A percentile compares a stretch with the other conserved stretches of the same genome.
phyloP scores from a whole-genome alignment of 2,329 filamentous ascomycete genomes.

The Paracorniculantispora psalliotae region DNA sequence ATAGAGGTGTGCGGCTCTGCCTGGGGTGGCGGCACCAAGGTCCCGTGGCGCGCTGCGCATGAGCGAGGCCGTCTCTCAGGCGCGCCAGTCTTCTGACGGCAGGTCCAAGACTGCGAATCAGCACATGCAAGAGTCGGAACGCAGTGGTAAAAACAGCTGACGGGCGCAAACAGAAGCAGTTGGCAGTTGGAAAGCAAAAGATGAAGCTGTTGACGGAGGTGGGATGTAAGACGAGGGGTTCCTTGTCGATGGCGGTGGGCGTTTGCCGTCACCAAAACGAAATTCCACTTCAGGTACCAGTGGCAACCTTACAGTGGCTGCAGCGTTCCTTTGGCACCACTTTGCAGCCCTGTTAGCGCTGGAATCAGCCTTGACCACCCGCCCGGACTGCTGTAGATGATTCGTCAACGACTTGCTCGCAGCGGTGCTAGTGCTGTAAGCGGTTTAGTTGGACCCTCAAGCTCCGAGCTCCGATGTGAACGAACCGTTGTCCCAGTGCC shows the following conservation, averaged over 20 bases:
- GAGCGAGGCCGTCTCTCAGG: constrained; percentile 3
- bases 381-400: neutral
- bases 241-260: neutral
- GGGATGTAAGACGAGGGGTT: neutral
- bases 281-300: neutral
- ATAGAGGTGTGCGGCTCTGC: neutral
- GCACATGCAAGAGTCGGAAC: neutral
- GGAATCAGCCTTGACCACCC: neutral
- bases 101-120: neutral
- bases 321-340: neutral
- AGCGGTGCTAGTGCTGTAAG: neutral
- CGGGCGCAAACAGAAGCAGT: neutral
- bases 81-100: constrained; percentile 10
- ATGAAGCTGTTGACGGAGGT: neutral
- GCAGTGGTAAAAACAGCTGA: neutral
- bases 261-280: neutral
- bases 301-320: neutral
- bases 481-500: neutral
- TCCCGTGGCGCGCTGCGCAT: constrained; percentile 8
- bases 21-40: neutral
- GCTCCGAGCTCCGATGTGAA: neutral
- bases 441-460: neutral
- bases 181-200: neutral
- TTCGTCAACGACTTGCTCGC: neutral
- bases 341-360: neutral